Conservation (phyloP, 2,329 filamentous ascomycete genomes). For the Byssothecium circinans region DNA sequence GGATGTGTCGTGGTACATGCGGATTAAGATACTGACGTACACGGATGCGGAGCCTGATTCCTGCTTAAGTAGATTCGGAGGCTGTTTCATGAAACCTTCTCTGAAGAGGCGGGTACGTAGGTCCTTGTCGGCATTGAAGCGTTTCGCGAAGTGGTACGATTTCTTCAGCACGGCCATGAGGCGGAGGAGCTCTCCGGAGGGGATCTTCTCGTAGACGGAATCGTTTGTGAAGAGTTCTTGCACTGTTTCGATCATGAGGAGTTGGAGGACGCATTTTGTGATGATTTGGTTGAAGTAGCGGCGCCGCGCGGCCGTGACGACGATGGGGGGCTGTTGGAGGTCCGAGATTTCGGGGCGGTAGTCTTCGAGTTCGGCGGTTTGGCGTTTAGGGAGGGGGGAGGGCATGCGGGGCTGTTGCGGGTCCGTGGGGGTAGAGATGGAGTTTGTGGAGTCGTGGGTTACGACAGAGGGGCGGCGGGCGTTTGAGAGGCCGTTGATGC, state of each 20-base stretch:
- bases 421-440: conserved; percentile 17
- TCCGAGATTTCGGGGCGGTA: conserved; percentile 70
- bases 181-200: conserved; percentile 82
- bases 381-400: conserved; percentile 38
- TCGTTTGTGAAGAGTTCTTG: conserved; percentile 99
- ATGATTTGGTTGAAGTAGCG: conserved; percentile 99
- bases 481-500: conserved; percentile 46
- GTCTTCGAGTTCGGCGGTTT: conserved; percentile 68
- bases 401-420: conserved; percentile 32
- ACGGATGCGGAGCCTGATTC: conserved; percentile 90
- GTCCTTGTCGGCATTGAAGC: conserved; percentile 97
- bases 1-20: conserved; percentile 92
- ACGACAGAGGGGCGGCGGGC: conserved; percentile 35
- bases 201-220: conserved; percentile 89
- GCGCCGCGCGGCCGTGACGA: conserved; percentile 88
- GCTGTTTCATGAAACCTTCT: conserved; percentile 99
- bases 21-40: conserved; percentile 92
- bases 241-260: conserved; percentile 99
- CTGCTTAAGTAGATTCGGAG: conserved; percentile 95
- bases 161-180: conserved; percentile 95
- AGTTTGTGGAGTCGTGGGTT: conserved; percentile 29
- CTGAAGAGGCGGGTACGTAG: conserved; percentile 91
- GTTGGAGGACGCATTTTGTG: conserved; percentile 93
- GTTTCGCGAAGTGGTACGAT: conserved; percentile 92
- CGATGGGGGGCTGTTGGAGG: conserved; percentile 83